Conservation (phyloP, 1,139 yeast genomes). For the Arxiozyma telluris region DNA sequence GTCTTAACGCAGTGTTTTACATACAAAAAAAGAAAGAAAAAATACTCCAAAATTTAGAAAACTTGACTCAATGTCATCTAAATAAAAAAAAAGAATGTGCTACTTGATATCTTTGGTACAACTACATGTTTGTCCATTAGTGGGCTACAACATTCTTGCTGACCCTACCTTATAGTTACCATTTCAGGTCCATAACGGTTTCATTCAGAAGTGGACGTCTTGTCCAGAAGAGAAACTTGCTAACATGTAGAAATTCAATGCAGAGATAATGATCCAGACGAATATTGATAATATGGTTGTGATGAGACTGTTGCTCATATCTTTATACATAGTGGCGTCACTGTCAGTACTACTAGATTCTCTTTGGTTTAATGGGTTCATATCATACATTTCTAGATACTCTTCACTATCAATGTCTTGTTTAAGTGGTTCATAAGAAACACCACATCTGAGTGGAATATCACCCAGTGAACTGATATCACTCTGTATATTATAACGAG, state of each 20-base stretch:
- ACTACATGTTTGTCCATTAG: not conserved
- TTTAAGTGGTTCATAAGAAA: not conserved
- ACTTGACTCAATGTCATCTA: too few relatives aligned
- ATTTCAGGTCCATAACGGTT: too few relatives aligned
- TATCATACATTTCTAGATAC: constrained; percentile 13
- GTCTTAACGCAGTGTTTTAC: not conserved
- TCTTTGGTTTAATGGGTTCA: constrained; percentile 12
- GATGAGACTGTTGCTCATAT: constrained; percentile 60
- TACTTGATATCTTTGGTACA: too few relatives aligned
- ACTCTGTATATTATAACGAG: constrained; percentile 2
- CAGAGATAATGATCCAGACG: constrained; percentile 70
- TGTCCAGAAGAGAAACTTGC: constrained; percentile 64
- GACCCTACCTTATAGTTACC: too few relatives aligned
- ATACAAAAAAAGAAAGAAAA: too few relatives aligned
- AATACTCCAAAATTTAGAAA: too few relatives aligned
- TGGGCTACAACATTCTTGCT: too few relatives aligned
- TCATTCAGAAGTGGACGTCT: constrained; percentile 42
- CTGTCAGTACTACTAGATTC: not conserved
- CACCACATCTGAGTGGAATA: not conserved
- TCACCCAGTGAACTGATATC: not conserved
- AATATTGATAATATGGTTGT: constrained; percentile 49
- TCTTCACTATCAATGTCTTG: not conserved
- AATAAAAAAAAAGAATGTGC: too few relatives aligned
- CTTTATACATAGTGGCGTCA: constrained; percentile 28
- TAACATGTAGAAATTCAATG: constrained; percentile 67